Base-by-base conservation (phyloP, 768 basidiomycete species). In the Naematelia encephala region DNA sequence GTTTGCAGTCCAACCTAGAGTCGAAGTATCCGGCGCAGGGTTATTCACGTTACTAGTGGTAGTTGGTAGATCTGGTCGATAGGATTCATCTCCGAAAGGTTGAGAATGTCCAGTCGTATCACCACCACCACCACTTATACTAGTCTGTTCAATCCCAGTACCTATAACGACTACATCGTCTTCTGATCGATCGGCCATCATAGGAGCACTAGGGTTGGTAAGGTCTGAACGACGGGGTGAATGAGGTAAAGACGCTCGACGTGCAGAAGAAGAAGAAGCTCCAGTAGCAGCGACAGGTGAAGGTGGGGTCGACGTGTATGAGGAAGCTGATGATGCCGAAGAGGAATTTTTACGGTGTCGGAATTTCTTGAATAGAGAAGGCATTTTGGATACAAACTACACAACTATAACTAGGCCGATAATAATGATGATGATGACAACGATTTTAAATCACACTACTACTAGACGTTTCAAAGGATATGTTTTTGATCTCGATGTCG, bases 31-130 rank as follows among this genome's bases (percentile, higher is more conserved):
- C 26, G 64, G 64, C 13, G 46, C 21, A n/a, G 62, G 66, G 29
- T 67, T 67, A 43, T 64, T 54, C 10, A 59, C 62, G 48, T 67
- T 67, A 1, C 62, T 63, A 0, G 56, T 51, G 3, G 66, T 67
- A 8, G 66, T 67, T 5, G 66, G 66, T 45, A 67, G 47, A 23
- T 67, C 60, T 2, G 66, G 66, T 52, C 66, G 46, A 8, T 58
- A 26, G 25, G 21, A 19, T 25, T 63, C 64, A 39, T 66, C 64
- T 14, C 26, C 43, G 45, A 66, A 66, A 22, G 56, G 63, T 19
- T 19, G 29, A 19, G 52, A 54, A 51, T 58, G 59, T 1, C 58
- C 63, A 1, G 52, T 60, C 0, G 13, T 3, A n/a, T 63, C 57
- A 21, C 56, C 39, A 23, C 19, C 54, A 3, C 46, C 46, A n/a